Evolutionary conservation across 805 yeast genomes (phyloP).

Genomic region (Sugiyamaella chiloensis): DNA sequence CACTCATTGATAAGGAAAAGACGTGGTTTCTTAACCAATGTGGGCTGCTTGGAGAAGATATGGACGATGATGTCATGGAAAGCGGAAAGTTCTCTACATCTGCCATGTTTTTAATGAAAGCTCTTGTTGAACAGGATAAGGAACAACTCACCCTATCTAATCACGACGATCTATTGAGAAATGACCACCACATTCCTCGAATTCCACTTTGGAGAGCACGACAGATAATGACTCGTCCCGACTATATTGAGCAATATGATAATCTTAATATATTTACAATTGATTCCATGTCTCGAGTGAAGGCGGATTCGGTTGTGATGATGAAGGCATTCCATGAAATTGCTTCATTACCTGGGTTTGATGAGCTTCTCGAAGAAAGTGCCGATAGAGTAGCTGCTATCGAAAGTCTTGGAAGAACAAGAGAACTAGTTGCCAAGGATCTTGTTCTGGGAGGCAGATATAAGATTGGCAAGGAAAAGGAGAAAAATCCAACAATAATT

Average conservation of each 20-base stretch:
- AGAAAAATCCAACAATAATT: too few species aligned
- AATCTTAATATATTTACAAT: conserved; percentile 75
- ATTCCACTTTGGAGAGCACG: conserved; percentile 81
- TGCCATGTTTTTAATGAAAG: conserved; percentile 70
- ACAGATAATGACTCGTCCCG: conserved; percentile 82
- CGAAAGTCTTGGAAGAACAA: conserved; percentile 72
- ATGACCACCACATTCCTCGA: conserved; percentile 60
- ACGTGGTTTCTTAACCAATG: conserved; percentile 86
- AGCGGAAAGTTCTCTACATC: conserved; percentile 70
- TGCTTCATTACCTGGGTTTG: conserved; percentile 66
- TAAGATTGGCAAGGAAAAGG: conserved; percentile 16
- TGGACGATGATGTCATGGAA: conserved; percentile 91
- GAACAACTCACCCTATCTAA: conserved; percentile 24
- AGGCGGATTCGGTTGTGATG: conserved; percentile 85
- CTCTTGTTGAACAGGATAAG: conserved; percentile 64
- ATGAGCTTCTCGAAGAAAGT: conserved; percentile 61
- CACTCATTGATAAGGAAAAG: conserved; percentile 71
- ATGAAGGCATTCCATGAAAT: conserved; percentile 86
- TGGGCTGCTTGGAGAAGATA: conserved; percentile 67
- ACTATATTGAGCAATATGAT: conserved; percentile 72
- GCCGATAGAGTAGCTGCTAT: conserved; percentile 67
- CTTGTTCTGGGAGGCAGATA: conserved; percentile 40
- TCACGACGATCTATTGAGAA: conserved; percentile 20
- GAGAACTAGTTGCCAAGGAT: conserved; percentile 73
- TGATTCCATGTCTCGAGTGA: conserved; percentile 64